Base-by-base conservation (phyloP, 257 asterid genomes). In the Scutellaria barbata region DNA sequence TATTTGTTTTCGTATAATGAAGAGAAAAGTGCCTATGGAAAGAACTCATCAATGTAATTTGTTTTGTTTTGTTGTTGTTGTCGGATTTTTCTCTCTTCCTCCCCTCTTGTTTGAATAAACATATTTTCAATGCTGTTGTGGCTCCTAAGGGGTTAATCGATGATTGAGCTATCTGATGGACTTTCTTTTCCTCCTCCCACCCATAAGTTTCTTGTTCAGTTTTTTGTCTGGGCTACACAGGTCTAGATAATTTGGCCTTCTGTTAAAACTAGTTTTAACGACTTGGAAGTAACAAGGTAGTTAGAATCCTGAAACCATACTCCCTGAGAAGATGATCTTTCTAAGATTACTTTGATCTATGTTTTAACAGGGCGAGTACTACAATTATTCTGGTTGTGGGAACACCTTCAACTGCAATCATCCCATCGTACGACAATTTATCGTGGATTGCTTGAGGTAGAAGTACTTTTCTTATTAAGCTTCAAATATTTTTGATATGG, bases 301-400 rank as follows among this genome's bases (percentile, higher is more conserved):
- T 35, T 3, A 62, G 54, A 71, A 13, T 51, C 16, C 60, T 63
- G 51, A n/a, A 17, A 37, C 39, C 52, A 20, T 43, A 43, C 57
- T 4, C 17, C 46, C 55, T 72, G 46, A 16, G 40, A 54, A 42
- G 37, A 50, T 37, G 11, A 50, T 43, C 63, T 5, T 55, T 48
- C 76, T 74, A 48, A 67, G 46, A 35, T 74, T 37, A 65, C 20
- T 41, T 77, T 51, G 42, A 53, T 52, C 54, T 59, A 52, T 81
- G 53, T 11, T 43, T 74, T 68, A 30, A 67, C 90, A 91, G 97
- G 97, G 97, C n/a, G 98, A 95, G 75, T 95, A 83, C 78, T 95
- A 95, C 82, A 95, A 95, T 80, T 95, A 95, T 83, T 89, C 99
- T 64, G 99, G 99, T 67, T 95, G 99, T 78, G 99, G 99, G 79